Evolutionary conservation across 352 stramenopile genomes (phyloP).

Genomic region (Pythium coloratum): DNA sequence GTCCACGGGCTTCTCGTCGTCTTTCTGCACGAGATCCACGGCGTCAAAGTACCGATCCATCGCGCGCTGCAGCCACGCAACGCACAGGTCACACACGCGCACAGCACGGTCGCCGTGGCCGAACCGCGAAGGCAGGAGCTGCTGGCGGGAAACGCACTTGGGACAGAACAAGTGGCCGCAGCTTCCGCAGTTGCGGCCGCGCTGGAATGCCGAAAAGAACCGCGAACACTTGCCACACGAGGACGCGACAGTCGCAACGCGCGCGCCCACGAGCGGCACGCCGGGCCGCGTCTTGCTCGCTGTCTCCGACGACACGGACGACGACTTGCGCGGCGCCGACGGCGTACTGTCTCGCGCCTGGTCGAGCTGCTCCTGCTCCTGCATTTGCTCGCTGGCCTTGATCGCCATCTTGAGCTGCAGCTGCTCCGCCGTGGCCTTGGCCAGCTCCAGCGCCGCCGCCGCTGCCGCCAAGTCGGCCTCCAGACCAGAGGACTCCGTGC

Average conservation of each 20-base stretch:
- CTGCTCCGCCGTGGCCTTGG: slow-evolving; percentile 56
- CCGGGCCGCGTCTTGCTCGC: slow-evolving; percentile 21
- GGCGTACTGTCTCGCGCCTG: slow-evolving; percentile 15
- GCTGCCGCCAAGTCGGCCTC: slow-evolving; percentile 29
- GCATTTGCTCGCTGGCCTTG: slow-evolving; percentile 46
- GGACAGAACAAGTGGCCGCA: slow-evolving; percentile 66
- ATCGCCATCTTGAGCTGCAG: slow-evolving; percentile 56
- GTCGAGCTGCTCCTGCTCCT: slow-evolving; percentile 35
- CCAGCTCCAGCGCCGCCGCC: slow-evolving; percentile 49
- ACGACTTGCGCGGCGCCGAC: slow-evolving; percentile 3
- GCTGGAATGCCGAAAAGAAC: slow-evolving; percentile 74
- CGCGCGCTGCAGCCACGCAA: slow-evolving; percentile 64
- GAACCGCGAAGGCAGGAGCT: slow-evolving; percentile 61
- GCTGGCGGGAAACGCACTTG: slow-evolving; percentile 58
- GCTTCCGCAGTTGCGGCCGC: slow-evolving; percentile 51
- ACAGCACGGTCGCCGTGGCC: slow-evolving; percentile 48
- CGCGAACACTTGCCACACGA: slow-evolving; percentile 56
- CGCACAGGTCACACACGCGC: slow-evolving; percentile 61
- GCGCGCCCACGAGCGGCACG: slow-evolving; percentile 45
- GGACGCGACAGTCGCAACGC: slow-evolving; percentile 26
- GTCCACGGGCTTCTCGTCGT: slow-evolving; percentile 1
- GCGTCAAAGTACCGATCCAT: slow-evolving; percentile 68
- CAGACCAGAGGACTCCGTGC: slow-evolving; percentile 12
- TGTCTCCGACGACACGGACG: slow-evolving; percentile 8
- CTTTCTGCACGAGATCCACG: slow-evolving; percentile 37